Conservation (phyloP, 768 basidiomycete genomes). For the Leccinum olivaceopallidum region DNA sequence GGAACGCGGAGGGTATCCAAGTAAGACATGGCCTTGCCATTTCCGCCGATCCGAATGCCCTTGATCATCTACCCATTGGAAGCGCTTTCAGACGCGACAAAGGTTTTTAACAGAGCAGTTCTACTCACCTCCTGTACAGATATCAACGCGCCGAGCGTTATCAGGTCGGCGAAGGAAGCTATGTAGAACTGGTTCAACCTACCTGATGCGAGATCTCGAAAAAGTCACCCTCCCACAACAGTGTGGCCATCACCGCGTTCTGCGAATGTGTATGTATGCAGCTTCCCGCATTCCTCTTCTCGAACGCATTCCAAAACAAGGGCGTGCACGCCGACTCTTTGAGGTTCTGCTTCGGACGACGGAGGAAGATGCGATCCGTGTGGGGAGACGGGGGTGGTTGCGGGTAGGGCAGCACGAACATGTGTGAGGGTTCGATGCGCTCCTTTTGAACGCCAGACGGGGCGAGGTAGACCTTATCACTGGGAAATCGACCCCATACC, state of each 20-base stretch:
- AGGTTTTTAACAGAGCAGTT: neutral
- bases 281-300: conserved; percentile 72
- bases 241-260: conserved; percentile 85
- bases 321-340: conserved; percentile 91
- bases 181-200: neutral
- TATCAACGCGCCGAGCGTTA: neutral
- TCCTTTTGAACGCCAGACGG: conserved; percentile 93
- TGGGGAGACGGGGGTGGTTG: conserved; percentile 57
- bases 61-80: conserved; percentile 75
- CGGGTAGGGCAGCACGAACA: conserved; percentile 84
- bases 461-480: conserved; percentile 81
- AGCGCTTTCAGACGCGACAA: neutral
- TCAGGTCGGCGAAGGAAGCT: neutral
- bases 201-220: conserved; percentile 87
- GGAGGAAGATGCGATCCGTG: conserved; percentile 73
- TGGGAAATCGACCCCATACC: conserved; percentile 23
- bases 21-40: conserved; percentile 75
- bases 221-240: conserved; percentile 68
- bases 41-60: conserved; percentile 76
- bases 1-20: conserved; percentile 84
- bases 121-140: conserved; percentile 42
- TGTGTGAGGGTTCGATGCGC: conserved; percentile 77
- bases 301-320: conserved; percentile 91
- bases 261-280: conserved; percentile 94
- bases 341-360: conserved; percentile 66